Evolutionary conservation across 192 early-diverging fungal genomes (phyloP).

Genomic region (Allomyces macrogynus): DNA sequence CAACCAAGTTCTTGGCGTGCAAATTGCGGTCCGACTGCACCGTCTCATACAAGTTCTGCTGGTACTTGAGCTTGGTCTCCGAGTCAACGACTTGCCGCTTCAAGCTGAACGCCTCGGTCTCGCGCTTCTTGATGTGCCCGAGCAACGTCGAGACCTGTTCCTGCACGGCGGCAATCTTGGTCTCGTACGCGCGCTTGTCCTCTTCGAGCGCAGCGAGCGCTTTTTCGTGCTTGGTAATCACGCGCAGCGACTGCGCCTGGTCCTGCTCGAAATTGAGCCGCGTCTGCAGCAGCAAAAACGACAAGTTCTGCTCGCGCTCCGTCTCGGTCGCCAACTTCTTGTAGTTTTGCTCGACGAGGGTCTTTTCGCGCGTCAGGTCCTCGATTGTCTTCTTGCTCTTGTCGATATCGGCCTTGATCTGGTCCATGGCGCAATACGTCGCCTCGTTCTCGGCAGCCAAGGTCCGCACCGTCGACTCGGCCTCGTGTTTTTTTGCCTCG

Average conservation of each 20-base stretch:
- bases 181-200: constrained; percentile 20
- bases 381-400: constrained; percentile 24
- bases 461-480: constrained; percentile 23
- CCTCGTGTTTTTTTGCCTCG: constrained; percentile 31
- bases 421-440: constrained; percentile 14
- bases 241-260: constrained; percentile 13
- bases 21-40: constrained; percentile 41
- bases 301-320: constrained; percentile 8
- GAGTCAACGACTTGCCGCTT: constrained; percentile 32
- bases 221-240: constrained; percentile 5
- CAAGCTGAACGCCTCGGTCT: constrained; percentile 32
- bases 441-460: constrained; percentile 19
- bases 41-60: constrained; percentile 45
- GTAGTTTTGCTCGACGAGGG: constrained; percentile 21
- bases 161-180: constrained; percentile 17
- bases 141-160: constrained; percentile 16
- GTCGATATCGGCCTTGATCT: constrained; percentile 19
- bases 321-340: constrained; percentile 20
- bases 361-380: constrained; percentile 26
- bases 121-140: constrained; percentile 31
- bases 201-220: constrained; percentile 12
- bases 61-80: constrained; percentile 43
- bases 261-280: constrained; percentile 35
- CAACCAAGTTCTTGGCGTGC: constrained; percentile 36
- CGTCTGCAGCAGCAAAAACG: constrained; percentile 20